phyloP scores from a whole-genome alignment of 352 stramenopile species.

The Globisporangium cystogenes region DNA sequence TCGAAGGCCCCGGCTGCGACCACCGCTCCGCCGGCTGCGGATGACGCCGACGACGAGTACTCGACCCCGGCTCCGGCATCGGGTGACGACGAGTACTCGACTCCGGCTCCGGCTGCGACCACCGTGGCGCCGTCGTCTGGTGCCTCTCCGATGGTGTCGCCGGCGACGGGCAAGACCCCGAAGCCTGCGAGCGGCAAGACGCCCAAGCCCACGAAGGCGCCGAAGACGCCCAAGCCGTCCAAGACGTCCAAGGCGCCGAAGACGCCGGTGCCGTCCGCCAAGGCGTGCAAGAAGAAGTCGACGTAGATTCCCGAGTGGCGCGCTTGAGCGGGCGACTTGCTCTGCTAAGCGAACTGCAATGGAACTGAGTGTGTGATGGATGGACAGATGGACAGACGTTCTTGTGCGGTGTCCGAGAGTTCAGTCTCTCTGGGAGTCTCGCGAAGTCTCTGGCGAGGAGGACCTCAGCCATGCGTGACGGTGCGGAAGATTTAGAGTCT shows the following conservation, averaged over 20 bases:
- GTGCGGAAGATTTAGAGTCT: too few relatives aligned
- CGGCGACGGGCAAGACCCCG: slow-evolving; percentile 1
- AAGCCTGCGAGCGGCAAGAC: slow-evolving; percentile 4
- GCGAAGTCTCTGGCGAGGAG: too few relatives aligned
- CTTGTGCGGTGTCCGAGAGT: too few relatives aligned
- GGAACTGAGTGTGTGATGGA: background rate
- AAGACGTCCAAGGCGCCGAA: slow-evolving; percentile 7
- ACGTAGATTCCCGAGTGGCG: background rate
- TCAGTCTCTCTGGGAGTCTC: too few relatives aligned
- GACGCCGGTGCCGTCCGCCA: background rate
- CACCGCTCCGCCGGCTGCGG: background rate
- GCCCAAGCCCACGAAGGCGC: background rate
- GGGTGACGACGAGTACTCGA: slow-evolving; percentile 1
- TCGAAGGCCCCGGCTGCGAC: background rate
- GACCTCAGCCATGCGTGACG: too few relatives aligned
- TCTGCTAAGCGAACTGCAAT: background rate
- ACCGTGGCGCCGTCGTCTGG: background rate
- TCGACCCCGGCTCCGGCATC: background rate
- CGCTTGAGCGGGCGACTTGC: background rate
- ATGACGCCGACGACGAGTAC: slow-evolving; percentile 9
- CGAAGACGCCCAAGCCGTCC: slow-evolving; percentile 9
- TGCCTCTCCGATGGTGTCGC: slow-evolving; percentile 3
- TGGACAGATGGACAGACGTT: too few relatives aligned
- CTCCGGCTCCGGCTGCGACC: slow-evolving; percentile 1
- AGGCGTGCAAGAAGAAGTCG: slow-evolving; percentile 14